phyloP scores from a whole-genome alignment of 148 eudicot genomes.

The Vaccinium macrocarpon region DNA sequence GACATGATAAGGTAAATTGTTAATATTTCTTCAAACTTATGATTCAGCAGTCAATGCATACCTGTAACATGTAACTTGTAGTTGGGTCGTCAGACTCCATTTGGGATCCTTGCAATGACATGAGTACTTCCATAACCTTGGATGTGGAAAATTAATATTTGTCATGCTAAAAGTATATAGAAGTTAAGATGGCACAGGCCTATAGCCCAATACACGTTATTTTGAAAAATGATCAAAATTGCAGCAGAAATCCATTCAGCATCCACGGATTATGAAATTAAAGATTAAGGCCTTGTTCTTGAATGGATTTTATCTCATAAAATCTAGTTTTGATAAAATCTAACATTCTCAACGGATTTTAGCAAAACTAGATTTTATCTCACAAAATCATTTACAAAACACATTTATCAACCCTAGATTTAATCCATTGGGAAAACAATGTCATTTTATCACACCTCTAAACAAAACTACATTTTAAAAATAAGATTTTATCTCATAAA shows the following conservation, averaged over 20 bases:
- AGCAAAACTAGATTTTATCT: too few relatives aligned
- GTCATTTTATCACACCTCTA: too few relatives aligned
- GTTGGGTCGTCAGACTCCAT: slow-evolving; percentile 97
- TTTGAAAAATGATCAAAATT: not conserved
- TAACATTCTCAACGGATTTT: too few relatives aligned
- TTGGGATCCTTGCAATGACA: slow-evolving; percentile 95
- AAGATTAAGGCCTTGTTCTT: too few relatives aligned
- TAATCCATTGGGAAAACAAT: too few relatives aligned
- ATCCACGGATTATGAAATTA: not conserved
- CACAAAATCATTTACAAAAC: too few relatives aligned
- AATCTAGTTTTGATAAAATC: too few relatives aligned
- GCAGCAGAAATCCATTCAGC: not conserved
- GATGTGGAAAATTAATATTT: slow-evolving; percentile 3
- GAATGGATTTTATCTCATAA: too few relatives aligned
- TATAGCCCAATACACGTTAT: not conserved
- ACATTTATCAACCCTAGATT: too few relatives aligned
- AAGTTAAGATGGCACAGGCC: slow-evolving; percentile 3
- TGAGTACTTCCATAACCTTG: slow-evolving; percentile 98
- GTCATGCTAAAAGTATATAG: not conserved
- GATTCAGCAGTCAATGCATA: slow-evolving; percentile 23
- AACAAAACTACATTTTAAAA: too few relatives aligned
- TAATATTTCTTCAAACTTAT: not conserved
- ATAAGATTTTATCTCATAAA: too few relatives aligned
- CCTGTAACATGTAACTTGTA: slow-evolving; percentile 96
- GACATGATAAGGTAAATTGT: not conserved